Evolutionary conservation across 2,329 filamentous ascomycete genomes (phyloP), one percentile per base, ranked within the genome.

Genomic region (Fusarium fracticaudum): DNA sequence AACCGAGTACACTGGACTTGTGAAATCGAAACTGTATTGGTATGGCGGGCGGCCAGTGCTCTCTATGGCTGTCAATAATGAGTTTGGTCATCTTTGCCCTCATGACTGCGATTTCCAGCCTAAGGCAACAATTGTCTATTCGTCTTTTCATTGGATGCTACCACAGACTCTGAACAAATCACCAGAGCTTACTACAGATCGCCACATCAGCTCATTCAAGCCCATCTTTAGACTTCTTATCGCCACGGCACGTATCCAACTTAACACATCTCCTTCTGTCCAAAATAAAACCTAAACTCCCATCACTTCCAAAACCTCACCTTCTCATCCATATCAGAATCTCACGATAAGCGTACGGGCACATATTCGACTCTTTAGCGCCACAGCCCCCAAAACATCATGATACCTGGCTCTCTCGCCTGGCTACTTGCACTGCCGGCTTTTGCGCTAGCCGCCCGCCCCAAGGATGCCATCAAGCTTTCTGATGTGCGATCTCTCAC

Each of bases 401-500:
- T 83, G 81, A 79, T 79, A 58, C 64, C 77, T 60, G 55, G 74
- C 55, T 67, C 60, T 17, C 48, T 79, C 47, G 55, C 73, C 59
- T 53, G 75, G 60, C 15, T 75, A 59, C 61, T 81, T 67, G 29
- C 71, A 61, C 72, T 81, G 44, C 77, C 79, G 22, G 50, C 75
- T 57, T 75, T 80, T 57, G 53, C 76, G 65, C 63, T 77, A 45
- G 60, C 77, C 51, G 72, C 80, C 31, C 79, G 80, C 13, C 71
- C 87, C 65, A 85, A 84, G 44, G 83, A 89, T 77, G 88, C 88
- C 65, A 87, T 90, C 79, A 86, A 88, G 66, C 86, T 90, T 76
- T 90, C 88, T 33, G 78, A 86, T 6, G 92, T 98, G 63, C 89
- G 94, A 75, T 88, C 92, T 54, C 89, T 98, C 45, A 98, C 95